phyloP scores from a whole-genome alignment of 208 protist species.

The Wallacemonas sp. region DNA sequence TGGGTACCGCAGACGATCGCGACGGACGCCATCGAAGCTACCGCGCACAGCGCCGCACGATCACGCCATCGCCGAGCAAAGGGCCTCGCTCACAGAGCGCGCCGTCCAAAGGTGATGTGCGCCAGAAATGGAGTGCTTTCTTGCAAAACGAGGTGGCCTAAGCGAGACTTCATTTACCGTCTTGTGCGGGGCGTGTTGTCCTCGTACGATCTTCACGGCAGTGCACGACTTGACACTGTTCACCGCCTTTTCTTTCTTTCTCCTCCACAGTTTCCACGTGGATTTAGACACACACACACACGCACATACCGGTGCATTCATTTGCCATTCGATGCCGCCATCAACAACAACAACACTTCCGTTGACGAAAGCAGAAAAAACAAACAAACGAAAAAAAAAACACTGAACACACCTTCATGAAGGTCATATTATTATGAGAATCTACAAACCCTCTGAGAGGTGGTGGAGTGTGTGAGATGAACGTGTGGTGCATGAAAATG shows the following conservation, averaged over 20 bases:
- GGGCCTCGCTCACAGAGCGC: neutral
- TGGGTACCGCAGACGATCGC: neutral
- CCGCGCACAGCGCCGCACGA: neutral
- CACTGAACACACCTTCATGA: too few relatives aligned
- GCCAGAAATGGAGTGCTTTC: neutral
- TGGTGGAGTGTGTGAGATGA: neutral
- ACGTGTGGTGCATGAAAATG: too few relatives aligned
- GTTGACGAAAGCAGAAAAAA: too few relatives aligned
- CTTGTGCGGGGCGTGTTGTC: neutral
- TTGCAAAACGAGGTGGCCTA: neutral
- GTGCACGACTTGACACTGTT: too few relatives aligned
- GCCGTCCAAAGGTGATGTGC: neutral
- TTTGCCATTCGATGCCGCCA: too few relatives aligned
- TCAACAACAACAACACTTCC: too few relatives aligned
- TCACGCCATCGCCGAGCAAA: neutral
- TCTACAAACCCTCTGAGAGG: neutral
- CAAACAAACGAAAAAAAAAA: too few relatives aligned
- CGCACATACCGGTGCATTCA: too few relatives aligned
- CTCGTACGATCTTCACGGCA: too few relatives aligned
- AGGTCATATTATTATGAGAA: too few relatives aligned
- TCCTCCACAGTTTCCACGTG: neutral
- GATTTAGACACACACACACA: constrained; percentile 5
- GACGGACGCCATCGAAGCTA: constrained; percentile 4
- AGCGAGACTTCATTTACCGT: neutral
- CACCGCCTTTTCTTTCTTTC: constrained; percentile 1